Base-by-base conservation (phyloP, 1,284 basidiomycete genomes). In the Thelephora terrestris region DNA sequence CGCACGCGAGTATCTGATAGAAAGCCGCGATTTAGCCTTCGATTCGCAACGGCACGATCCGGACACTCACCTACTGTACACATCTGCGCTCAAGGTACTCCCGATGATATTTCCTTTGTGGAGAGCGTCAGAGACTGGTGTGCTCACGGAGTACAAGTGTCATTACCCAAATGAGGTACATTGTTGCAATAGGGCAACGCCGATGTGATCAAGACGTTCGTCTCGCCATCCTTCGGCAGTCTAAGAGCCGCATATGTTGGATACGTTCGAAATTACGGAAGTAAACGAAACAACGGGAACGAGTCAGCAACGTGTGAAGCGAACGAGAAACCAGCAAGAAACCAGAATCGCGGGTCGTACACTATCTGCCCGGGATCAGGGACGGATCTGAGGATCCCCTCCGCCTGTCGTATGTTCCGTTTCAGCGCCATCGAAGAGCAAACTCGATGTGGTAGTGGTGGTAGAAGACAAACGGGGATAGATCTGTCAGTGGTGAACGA, bases 151-250 rank as follows among this genome's bases (percentile, higher is more conserved):
- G 43, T 20, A 46, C 23, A n/a, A 36, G 7, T 50, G 16, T 60
- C 74, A 52, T n/a, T 52, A 87, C 89, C 88, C 45, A 99, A 79
- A 73, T 99, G 96, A 21, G 96, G 96, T 14, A 98, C 95, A 62
- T 99, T 99, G 69, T 99, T 99, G 66, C 96, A 98, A 64, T 95
- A 99, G 12, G 96, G 96, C 48, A 99, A 70, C 35, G 96, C 95
- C 51, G 93, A 97, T 7, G 96, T 98, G 62, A 99, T 85, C 37
- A 99, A 73, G 45, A 97, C 71, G 61, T 97, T 97, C 47, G 73
- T 72, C 64, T 92, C 82, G 43, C 92, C 93, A 47, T 85, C 75
- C 64, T 84, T 82, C 3, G 93, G 93, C 46, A 93, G 70, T 57
- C 92, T 95, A 52, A 20, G 20, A 35, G 39, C 21, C 10, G 39